phyloP scores from a whole-genome alignment of 768 basidiomycete species.

The Pleurotus salmoneostramineus region DNA sequence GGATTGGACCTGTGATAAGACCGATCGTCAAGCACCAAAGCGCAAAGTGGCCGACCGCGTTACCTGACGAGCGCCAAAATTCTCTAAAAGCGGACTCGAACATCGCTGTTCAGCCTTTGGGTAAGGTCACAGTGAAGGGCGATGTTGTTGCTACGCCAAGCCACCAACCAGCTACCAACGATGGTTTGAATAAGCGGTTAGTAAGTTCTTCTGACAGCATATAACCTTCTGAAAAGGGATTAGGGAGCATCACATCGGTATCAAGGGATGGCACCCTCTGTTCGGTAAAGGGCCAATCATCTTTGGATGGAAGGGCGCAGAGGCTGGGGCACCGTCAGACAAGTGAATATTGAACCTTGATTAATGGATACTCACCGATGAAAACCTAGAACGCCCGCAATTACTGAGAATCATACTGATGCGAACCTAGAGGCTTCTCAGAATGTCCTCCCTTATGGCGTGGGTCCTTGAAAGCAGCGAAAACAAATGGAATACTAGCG shows the following conservation, averaged over 20 bases:
- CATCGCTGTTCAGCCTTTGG: background rate
- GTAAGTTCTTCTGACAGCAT: no score
- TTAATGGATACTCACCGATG: background rate
- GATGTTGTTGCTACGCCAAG: no score
- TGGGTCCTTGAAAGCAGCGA: background rate
- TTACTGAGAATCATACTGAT: no score
- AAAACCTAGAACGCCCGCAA: background rate
- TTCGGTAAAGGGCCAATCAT: slow-evolving; percentile 2
- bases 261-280: slow-evolving; percentile 6
- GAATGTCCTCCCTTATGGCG: background rate
- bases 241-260: background rate
- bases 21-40: background rate
- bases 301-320: background rate
- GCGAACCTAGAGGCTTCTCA: background rate
- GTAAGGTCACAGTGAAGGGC: background rate
- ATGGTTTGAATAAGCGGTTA: no score
- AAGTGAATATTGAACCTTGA: background rate
- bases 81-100: background rate
- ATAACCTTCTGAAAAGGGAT: background rate
- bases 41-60: background rate
- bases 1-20: slow-evolving; percentile 1
- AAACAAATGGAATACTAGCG: background rate
- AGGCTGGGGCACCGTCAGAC: background rate
- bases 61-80: background rate
- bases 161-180: no score